A percentile compares a stretch with the other conserved stretches of the same genome.
These are phyloP conservation scores for Porcisia hertigi DNA, from an alignment of 208 protist genomes.

Conservation along the genomic window DNA sequence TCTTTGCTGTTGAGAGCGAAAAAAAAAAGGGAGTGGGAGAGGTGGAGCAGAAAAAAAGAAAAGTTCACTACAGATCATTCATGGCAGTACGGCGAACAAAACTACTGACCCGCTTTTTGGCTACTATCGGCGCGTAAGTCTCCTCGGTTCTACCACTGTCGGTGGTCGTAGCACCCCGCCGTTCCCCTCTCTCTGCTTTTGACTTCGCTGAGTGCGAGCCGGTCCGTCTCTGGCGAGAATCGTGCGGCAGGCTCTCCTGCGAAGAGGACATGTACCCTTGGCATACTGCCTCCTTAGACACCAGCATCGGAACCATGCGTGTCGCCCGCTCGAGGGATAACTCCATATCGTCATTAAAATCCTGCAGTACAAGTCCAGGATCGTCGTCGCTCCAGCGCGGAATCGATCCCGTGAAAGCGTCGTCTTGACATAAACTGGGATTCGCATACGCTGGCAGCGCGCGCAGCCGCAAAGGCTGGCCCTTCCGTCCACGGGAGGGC, in stretches of 20 bases:
- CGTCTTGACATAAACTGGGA: no score
- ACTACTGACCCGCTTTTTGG: slow-evolving; percentile 18
- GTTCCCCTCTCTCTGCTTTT: not conserved
- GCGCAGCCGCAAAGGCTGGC: not conserved
- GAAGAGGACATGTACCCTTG: not conserved
- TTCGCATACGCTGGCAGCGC: not conserved
- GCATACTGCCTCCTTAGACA: slow-evolving; percentile 14
- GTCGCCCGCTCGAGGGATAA: slow-evolving; percentile 23
- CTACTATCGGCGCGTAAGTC: slow-evolving; percentile 13
- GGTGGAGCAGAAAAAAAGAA: not conserved
- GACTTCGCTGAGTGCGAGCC: not conserved
- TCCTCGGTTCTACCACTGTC: not conserved
- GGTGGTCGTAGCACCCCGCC: not conserved
- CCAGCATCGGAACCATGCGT: slow-evolving; percentile 23
- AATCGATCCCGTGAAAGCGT: not conserved
- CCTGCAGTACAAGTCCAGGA: slow-evolving; percentile 14
- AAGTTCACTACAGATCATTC: not conserved
- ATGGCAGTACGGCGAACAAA: slow-evolving; percentile 13
- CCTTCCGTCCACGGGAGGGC: not conserved
- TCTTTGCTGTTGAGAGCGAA: not conserved
- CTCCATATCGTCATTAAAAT: slow-evolving; percentile 23
- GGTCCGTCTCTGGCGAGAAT: not conserved
- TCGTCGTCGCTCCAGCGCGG: slow-evolving; percentile 27
- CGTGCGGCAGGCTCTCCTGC: not conserved
- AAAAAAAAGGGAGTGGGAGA: not conserved